Percentiles rank a stretch among this genome's conserved stretches.
These are phyloP conservation scores for Cladophialophora yegresii DNA, from an alignment of 2,329 filamentous ascomycete genomes.

Conservation along the genomic window DNA sequence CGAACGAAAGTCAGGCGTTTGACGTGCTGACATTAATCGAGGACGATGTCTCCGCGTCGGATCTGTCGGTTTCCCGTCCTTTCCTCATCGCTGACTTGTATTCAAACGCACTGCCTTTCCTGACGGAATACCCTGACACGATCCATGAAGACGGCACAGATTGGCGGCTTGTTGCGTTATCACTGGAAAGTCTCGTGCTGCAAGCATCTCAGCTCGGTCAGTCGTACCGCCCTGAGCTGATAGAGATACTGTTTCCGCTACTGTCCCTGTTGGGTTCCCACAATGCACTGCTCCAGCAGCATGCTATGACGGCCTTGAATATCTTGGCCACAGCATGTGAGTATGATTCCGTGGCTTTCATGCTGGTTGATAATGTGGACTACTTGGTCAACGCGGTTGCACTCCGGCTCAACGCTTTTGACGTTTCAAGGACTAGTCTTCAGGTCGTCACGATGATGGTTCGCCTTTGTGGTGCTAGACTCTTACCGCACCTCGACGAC, in stretches of 20 bases:
- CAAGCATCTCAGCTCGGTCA: slow-evolving; percentile 67
- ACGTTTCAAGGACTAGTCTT: slow-evolving; percentile 86
- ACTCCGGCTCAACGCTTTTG: slow-evolving; percentile 84
- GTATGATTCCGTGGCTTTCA: slow-evolving; percentile 71
- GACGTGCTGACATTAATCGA: slow-evolving; percentile 69
- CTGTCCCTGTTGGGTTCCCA: slow-evolving; percentile 80
- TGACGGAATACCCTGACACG: slow-evolving; percentile 41
- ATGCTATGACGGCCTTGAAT: slow-evolving; percentile 82
- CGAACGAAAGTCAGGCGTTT: slow-evolving; percentile 45
- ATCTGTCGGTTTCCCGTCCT: slow-evolving; percentile 40
- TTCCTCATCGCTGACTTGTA: slow-evolving; percentile 50
- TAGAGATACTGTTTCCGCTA: slow-evolving; percentile 90
- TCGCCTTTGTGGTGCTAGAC: slow-evolving; percentile 72
- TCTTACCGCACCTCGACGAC: slow-evolving; percentile 90
- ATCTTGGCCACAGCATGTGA: slow-evolving; percentile 72
- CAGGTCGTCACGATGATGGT: slow-evolving; percentile 95
- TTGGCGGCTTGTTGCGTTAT: slow-evolving; percentile 75
- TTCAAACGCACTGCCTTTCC: slow-evolving; percentile 45
- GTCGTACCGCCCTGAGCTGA: slow-evolving; percentile 78
- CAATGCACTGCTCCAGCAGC: slow-evolving; percentile 67
- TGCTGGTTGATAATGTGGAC: slow-evolving; percentile 89
- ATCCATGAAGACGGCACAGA: slow-evolving; percentile 52
- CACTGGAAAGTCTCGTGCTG: slow-evolving; percentile 77
- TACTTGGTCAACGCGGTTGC: slow-evolving; percentile 95
- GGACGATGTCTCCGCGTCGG: slow-evolving; percentile 45